Evolutionary conservation across 441 rosid genomes (phyloP), one percentile per base, ranked within the genome.

Genomic region (Manihot esculenta): DNA sequence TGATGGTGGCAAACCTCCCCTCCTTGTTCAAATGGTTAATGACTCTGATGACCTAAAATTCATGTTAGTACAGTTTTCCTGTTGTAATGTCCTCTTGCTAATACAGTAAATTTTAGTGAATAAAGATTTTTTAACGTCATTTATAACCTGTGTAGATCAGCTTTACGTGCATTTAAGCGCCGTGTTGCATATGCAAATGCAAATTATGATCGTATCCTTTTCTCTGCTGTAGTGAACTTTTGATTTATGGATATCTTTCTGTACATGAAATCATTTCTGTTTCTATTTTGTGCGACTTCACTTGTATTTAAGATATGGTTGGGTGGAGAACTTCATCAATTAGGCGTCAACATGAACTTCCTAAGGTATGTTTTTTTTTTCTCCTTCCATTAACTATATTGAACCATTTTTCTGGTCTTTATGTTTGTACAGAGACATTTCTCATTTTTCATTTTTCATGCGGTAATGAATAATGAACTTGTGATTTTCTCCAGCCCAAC

Each of bases 251-350:
- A 55, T 66, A 41, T 62, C 54, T 68, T 74, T 72, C 23, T 70
- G 59, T 26, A 35, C 15, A 68, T 53, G 60, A 57, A 66, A 33
- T 68, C 17, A 30, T 74, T 6, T 61, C 51, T 72, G 11, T 54
- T 12, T 6, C 72, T 26, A 42, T 30, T 12, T 15, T 26, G 18
- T 54, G 45, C 50, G 59, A 65, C 89, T 87, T 85, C 51, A 88
- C 87, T 70, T 42, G 21, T 49, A 61, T 12, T 56, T 66, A 70
- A 91, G 98, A 92, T 78, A 81, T 92, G 74, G 98, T 91, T 82
- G 97, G 98, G 62, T 94, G 97, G 97, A 83, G 97, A 76, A 94
- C 98, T 70, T 91, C 98, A 66, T 94, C 98, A 66, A 94, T 94
- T 61, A 84, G 93, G 65, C 92, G 92, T 75, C 92, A 85, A 74